These are phyloP conservation scores for Neurospora sp. DNA, from an alignment of 495 filamentous ascomycete species.

Conservation along the genomic window DNA sequence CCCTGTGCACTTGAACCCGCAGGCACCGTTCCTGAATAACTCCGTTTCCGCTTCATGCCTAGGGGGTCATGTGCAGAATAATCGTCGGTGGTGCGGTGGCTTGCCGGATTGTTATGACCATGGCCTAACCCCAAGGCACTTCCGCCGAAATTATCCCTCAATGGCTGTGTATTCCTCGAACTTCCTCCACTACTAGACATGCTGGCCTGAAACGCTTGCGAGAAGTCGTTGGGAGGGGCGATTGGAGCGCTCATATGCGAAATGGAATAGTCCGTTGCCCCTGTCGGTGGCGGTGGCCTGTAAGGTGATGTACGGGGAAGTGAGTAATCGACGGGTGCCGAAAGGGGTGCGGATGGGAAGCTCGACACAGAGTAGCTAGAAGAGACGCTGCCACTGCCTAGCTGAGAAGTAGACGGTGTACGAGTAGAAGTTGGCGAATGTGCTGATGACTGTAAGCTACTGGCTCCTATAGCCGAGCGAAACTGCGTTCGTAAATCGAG, in stretches of 20 bases:
- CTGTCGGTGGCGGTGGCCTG: slow-evolving; percentile 15
- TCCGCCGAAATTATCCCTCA: slow-evolving; percentile 35
- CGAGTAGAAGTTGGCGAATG: slow-evolving; percentile 29
- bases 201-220: slow-evolving; percentile 38
- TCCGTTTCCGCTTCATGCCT: slow-evolving; percentile 42
- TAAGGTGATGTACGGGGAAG: slow-evolving; percentile 37
- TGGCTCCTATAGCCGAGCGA: slow-evolving; percentile 30
- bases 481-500: slow-evolving; percentile 40
- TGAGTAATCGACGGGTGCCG: slow-evolving; percentile 43
- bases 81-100: slow-evolving; percentile 23
- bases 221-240: slow-evolving; percentile 41
- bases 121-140: slow-evolving; percentile 25
- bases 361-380: slow-evolving; percentile 35
- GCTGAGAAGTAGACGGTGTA: slow-evolving; percentile 27
- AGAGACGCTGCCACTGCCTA: slow-evolving; percentile 25
- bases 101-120: slow-evolving; percentile 24
- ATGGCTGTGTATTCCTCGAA: slow-evolving; percentile 27
- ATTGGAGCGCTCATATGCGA: slow-evolving; percentile 48
- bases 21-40: slow-evolving; percentile 22
- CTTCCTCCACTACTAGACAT: slow-evolving; percentile 29
- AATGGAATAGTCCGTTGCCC: slow-evolving; percentile 38
- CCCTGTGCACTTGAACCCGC: not conserved
- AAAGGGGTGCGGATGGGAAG: slow-evolving; percentile 43
- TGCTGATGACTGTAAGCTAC: slow-evolving; percentile 26
- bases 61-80: slow-evolving; percentile 28